Percentiles rank a stretch among this genome's conserved stretches.
phyloP scores from a whole-genome alignment of 2,329 filamentous ascomycete genomes.

The Trichoderma atroviride region DNA sequence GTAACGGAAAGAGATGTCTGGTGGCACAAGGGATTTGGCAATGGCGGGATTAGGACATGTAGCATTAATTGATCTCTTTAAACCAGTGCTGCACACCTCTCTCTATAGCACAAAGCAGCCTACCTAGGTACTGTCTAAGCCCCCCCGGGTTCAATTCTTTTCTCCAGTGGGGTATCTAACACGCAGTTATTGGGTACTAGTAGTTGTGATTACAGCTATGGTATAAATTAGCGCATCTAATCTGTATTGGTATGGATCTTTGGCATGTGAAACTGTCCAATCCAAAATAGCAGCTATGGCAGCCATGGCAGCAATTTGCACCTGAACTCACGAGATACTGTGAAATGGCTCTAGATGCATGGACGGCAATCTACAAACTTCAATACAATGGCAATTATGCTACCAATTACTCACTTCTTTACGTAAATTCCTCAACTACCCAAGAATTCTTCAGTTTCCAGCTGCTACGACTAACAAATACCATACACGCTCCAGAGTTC shows the following conservation, averaged over 20 bases:
- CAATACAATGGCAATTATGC: background rate
- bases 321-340: background rate
- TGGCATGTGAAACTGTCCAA: conserved; percentile 4
- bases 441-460: background rate
- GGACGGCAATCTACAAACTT: background rate
- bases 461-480: background rate
- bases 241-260: background rate
- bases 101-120: background rate
- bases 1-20: conserved; percentile 1
- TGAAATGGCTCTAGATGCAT: background rate
- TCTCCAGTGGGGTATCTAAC: background rate
- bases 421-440: background rate
- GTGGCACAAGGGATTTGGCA: background rate
- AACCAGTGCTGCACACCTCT: background rate
- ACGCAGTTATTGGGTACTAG: background rate
- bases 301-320: background rate
- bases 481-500: background rate
- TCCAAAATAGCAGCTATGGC: background rate
- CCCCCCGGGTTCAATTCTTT: background rate
- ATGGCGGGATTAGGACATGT: background rate
- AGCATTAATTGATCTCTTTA: background rate
- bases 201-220: background rate
- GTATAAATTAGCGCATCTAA: conserved; percentile 7
- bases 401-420: background rate
- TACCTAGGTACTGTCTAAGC: background rate